phyloP scores from a whole-genome alignment of 2,329 filamentous ascomycete species.

The Tetracladium maxilliforme region DNA sequence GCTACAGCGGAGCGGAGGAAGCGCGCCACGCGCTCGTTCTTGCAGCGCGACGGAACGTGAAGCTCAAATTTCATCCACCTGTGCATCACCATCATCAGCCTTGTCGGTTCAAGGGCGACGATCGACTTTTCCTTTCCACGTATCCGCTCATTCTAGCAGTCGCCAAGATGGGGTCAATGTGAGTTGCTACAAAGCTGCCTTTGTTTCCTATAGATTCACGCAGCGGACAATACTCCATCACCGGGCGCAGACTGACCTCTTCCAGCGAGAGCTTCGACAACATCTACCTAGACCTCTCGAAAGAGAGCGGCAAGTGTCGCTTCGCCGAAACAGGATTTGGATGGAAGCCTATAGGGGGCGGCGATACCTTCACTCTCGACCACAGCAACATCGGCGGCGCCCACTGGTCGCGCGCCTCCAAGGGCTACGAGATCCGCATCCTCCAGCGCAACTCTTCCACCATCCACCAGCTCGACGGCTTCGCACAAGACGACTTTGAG shows the following conservation, averaged over 20 bases:
- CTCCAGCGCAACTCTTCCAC: slow-evolving; percentile 71
- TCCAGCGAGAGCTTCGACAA: slow-evolving; percentile 83
- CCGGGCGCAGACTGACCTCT: not conserved
- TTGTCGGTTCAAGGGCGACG: no score
- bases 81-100: no score
- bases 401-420: slow-evolving; percentile 88
- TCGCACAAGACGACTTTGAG: slow-evolving; percentile 87
- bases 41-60: no score
- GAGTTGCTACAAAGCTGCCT: no score
- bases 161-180: no score
- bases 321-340: slow-evolving; percentile 90
- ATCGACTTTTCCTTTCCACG: no score
- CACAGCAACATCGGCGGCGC: slow-evolving; percentile 70
- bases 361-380: slow-evolving; percentile 89
- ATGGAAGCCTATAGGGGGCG: slow-evolving; percentile 80
- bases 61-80: no score
- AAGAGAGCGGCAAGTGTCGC: slow-evolving; percentile 81
- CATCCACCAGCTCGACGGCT: slow-evolving; percentile 89
- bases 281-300: slow-evolving; percentile 92
- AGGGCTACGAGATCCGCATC: slow-evolving; percentile 89
- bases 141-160: no score
- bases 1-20: no score
- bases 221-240: no score
- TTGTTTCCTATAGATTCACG: no score
- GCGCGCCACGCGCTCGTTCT: no score